These are phyloP conservation scores for Pholiota microspora DNA, from an alignment of 768 basidiomycete species.

Conservation along the genomic window DNA sequence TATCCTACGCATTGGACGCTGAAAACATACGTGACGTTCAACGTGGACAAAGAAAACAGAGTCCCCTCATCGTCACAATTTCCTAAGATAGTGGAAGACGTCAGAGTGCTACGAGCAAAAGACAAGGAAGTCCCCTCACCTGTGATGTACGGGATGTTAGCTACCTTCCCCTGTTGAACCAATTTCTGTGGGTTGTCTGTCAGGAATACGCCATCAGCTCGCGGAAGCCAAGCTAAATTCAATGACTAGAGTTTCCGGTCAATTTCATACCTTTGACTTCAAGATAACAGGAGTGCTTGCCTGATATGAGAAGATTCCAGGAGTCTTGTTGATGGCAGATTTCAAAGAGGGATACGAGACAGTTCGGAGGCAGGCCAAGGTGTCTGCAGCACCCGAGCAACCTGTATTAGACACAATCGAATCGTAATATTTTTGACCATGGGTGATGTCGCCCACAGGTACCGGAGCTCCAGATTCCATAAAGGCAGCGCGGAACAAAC, in stretches of 20 bases:
- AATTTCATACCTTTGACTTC: not conserved
- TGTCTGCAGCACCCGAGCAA: constrained; percentile 32
- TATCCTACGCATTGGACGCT: constrained; percentile 19
- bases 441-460: constrained; percentile 38
- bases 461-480: constrained; percentile 45
- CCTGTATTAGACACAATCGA: constrained; percentile 32
- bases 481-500: constrained; percentile 47
- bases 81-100: not conserved
- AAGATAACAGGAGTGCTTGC: constrained; percentile 15
- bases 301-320: constrained; percentile 38
- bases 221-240: constrained; percentile 45
- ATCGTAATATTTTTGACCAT: constrained; percentile 47
- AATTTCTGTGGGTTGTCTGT: constrained; percentile 41
- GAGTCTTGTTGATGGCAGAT: constrained; percentile 37
- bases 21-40: constrained; percentile 43
- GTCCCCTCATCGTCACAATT: constrained; percentile 45
- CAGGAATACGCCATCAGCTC: constrained; percentile 49
- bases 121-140: not conserved
- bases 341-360: constrained; percentile 35
- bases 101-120: not conserved
- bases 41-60: constrained; percentile 42
- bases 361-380: constrained; percentile 37
- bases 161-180: constrained; percentile 41
- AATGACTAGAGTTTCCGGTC: constrained; percentile 9
- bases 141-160: constrained; percentile 36